These are phyloP conservation scores for Amauroascus verrucosus DNA, from an alignment of 2,329 filamentous ascomycete species.

Conservation along the genomic window DNA sequence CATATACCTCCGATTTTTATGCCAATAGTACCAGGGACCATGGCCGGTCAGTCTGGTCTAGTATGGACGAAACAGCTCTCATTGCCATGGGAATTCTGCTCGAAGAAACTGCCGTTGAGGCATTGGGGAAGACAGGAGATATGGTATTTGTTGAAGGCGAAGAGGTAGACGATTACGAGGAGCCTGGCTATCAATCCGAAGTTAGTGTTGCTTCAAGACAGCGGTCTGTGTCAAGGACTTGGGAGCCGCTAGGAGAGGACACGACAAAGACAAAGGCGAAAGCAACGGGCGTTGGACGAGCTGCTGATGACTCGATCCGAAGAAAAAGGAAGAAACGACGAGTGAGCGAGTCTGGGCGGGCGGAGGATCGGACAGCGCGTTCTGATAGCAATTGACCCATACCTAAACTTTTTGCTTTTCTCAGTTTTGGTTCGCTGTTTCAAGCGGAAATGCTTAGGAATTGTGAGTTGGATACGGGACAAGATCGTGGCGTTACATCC, in stretches of 20 bases:
- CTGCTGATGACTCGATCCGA: neutral
- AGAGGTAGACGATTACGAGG: conserved; percentile 21
- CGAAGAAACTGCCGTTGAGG: conserved; percentile 46
- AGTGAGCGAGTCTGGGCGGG: conserved; percentile 7
- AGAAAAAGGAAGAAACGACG: conserved; percentile 7
- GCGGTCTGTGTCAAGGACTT: neutral
- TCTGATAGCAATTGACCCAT: neutral
- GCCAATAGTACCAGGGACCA: conserved; percentile 25
- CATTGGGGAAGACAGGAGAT: conserved; percentile 49
- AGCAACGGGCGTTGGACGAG: conserved; percentile 2
- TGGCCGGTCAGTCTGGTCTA: conserved; percentile 37
- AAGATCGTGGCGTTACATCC: too few species aligned
- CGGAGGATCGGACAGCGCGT: neutral
- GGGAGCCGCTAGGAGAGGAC: neutral
- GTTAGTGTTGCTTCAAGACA: neutral
- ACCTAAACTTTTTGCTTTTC: too few species aligned
- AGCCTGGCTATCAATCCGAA: conserved; percentile 1
- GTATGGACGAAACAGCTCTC: conserved; percentile 53
- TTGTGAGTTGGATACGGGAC: too few species aligned
- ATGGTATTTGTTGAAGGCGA: conserved; percentile 46
- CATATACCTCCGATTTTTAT: conserved; percentile 50
- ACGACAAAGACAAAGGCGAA: neutral
- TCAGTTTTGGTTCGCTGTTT: too few species aligned
- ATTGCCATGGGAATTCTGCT: conserved; percentile 51
- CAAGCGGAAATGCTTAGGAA: too few species aligned